phyloP scores from a whole-genome alignment of 805 yeast genomes.

The Blastobotrys chiropterorum region DNA sequence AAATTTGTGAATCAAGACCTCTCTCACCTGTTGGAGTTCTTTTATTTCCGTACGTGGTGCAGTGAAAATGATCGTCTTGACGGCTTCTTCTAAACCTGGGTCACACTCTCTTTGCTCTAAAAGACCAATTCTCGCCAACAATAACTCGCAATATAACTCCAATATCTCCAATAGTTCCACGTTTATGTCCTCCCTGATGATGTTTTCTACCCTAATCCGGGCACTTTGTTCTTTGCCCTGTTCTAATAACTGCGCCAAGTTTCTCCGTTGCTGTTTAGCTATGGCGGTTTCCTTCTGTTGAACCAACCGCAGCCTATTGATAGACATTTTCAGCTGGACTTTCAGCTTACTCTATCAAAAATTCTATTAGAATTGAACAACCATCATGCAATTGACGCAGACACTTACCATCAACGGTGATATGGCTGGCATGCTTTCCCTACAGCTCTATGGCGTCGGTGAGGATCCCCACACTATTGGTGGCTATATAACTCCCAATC shows the following conservation, averaged over 20 bases:
- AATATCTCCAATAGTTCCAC: slow-evolving; percentile 72
- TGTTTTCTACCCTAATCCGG: slow-evolving; percentile 72
- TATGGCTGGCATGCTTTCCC: background rate
- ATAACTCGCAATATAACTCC: slow-evolving; percentile 75
- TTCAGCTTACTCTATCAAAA: slow-evolving; percentile 20
- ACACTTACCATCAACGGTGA: background rate
- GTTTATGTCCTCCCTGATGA: slow-evolving; percentile 74
- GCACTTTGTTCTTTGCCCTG: slow-evolving; percentile 79
- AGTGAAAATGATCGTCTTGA: slow-evolving; percentile 59
- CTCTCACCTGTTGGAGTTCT: slow-evolving; percentile 58
- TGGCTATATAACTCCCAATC: background rate
- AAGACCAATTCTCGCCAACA: slow-evolving; percentile 66
- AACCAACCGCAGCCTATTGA: slow-evolving; percentile 60
- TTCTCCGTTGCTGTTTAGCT: slow-evolving; percentile 67
- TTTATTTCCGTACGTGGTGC: slow-evolving; percentile 71
- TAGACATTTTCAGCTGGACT: slow-evolving; percentile 53
- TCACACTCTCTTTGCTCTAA: slow-evolving; percentile 45
- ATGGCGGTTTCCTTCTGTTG: slow-evolving; percentile 71
- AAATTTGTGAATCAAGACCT: slow-evolving; percentile 53
- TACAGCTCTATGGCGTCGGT: background rate
- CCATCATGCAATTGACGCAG: background rate
- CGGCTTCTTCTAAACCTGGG: slow-evolving; percentile 68
- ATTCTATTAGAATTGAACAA: background rate
- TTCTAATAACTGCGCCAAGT: slow-evolving; percentile 62
- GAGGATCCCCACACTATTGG: background rate